phyloP scores from a whole-genome alignment of 1,139 yeast species.

The Kurtzmaniella quercitrusa region DNA sequence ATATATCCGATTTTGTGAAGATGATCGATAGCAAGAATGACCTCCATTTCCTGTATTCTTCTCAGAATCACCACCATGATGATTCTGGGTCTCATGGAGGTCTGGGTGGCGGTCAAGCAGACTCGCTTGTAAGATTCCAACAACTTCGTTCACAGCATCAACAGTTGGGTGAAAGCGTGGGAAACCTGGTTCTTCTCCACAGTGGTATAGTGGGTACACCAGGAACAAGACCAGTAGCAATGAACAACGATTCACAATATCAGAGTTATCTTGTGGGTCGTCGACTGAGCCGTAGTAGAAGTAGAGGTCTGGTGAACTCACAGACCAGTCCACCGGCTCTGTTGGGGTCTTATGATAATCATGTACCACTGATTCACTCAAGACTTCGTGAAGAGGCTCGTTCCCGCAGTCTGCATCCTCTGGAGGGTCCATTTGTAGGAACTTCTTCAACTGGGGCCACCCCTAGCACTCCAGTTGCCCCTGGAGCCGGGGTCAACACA shows the following conservation, averaged over 20 bases:
- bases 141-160: slow-evolving; percentile 38
- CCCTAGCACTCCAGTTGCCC: not conserved
- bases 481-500: too few species aligned
- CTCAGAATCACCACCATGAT: slow-evolving; percentile 3
- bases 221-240: slow-evolving; percentile 7
- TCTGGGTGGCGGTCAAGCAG: slow-evolving; percentile 15
- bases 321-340: slow-evolving; percentile 22
- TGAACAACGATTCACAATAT: not conserved
- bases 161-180: slow-evolving; percentile 50
- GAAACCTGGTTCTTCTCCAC: slow-evolving; percentile 18
- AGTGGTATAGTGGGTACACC: slow-evolving; percentile 10
- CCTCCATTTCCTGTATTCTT: slow-evolving; percentile 24
- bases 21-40: slow-evolving; percentile 70
- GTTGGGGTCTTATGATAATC: slow-evolving; percentile 34
- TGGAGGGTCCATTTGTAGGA: slow-evolving; percentile 8
- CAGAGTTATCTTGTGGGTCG: slow-evolving; percentile 2
- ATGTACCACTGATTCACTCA: slow-evolving; percentile 40
- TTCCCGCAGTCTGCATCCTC: not conserved
- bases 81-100: slow-evolving; percentile 9
- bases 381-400: slow-evolving; percentile 28
- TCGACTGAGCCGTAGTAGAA: not conserved
- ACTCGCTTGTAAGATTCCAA: slow-evolving; percentile 36
- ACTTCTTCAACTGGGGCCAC: not conserved
- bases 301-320: slow-evolving; percentile 1
- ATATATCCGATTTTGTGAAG: slow-evolving; percentile 73